Conservation (phyloP, 1,284 basidiomycete genomes). For the Tilletiopsis washingtonensis region DNA sequence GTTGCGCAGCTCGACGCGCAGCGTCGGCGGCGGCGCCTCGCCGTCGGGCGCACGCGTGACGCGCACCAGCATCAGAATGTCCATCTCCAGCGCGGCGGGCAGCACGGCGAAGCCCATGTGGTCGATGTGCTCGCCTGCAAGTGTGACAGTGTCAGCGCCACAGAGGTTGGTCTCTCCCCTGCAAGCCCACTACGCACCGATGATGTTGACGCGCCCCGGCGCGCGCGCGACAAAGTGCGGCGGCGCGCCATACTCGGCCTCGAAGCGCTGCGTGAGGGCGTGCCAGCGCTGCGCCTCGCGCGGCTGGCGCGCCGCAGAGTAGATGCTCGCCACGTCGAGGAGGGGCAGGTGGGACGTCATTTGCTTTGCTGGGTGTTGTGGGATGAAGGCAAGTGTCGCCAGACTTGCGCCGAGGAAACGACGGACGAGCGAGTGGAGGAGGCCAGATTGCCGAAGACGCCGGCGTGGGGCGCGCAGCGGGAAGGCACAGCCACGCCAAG, state of each 20-base stretch:
- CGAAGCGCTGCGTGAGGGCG: conserved; percentile 19
- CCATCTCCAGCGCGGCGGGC: conserved; percentile 44
- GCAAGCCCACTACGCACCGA: conserved; percentile 36
- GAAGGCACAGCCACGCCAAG: too few relatives aligned
- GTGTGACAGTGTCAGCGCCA: not conserved
- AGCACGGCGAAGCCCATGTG: conserved; percentile 42
- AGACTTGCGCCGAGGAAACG: too few relatives aligned
- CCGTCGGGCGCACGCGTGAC: conserved; percentile 9
- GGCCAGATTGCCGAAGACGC: too few relatives aligned
- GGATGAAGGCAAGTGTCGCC: too few relatives aligned
- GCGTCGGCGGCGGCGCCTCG: conserved; percentile 4
- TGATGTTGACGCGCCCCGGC: conserved; percentile 43
- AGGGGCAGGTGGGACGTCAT: too few relatives aligned
- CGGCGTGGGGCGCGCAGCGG: too few relatives aligned
- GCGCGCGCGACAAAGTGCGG: conserved; percentile 43
- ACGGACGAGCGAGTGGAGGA: too few relatives aligned
- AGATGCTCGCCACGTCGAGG: conserved; percentile 28
- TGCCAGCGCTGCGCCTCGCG: conserved; percentile 30
- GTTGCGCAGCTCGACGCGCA: conserved; percentile 23
- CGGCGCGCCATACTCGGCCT: conserved; percentile 10
- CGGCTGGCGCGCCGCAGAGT: conserved; percentile 22
- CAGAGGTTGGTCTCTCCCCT: not conserved
- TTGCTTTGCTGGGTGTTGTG: too few relatives aligned
- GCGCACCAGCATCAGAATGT: conserved; percentile 43
- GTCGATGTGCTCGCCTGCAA: conserved; percentile 33